These are phyloP conservation scores for Curvularia eragrostidis DNA, from an alignment of 2,329 filamentous ascomycete genomes.

Conservation along the genomic window DNA sequence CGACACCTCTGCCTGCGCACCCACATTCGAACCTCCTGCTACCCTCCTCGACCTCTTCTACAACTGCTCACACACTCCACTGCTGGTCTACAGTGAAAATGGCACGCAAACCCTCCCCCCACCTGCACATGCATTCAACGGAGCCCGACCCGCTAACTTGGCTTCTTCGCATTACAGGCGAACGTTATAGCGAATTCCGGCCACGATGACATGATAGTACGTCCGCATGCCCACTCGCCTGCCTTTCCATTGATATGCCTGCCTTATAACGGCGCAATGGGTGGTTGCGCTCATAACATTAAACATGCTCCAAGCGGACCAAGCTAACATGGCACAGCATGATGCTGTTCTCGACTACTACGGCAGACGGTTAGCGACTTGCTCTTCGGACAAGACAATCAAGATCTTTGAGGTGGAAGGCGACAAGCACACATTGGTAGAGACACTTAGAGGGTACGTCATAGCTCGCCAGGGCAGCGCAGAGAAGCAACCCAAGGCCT, in stretches of 20 bases:
- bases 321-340: conserved; percentile 67
- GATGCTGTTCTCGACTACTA: conserved; percentile 99
- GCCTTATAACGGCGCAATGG: conserved; percentile 22
- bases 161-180: conserved; percentile 57
- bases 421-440: conserved; percentile 84
- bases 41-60: neutral
- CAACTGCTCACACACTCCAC: neutral
- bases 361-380: conserved; percentile 92
- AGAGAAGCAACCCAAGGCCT: neutral
- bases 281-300: conserved; percentile 4
- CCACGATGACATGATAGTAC: conserved; percentile 99
- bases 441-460: conserved; percentile 90
- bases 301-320: conserved; percentile 42
- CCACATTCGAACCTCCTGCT: conserved; percentile 5
- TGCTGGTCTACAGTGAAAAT: conserved; percentile 30
- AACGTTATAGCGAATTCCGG: conserved; percentile 84
- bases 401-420: conserved; percentile 99
- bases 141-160: conserved; percentile 41
- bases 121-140: conserved; percentile 27
- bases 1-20: conserved; percentile 19
- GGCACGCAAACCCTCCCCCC: conserved; percentile 28
- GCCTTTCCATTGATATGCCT: neutral
- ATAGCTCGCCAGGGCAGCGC: neutral
- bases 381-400: conserved; percentile 97
- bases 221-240: conserved; percentile 49